These are phyloP conservation scores for Lolium multiflorum DNA, from an alignment of 176 grass and related monocot genomes.

Conservation along the genomic window DNA sequence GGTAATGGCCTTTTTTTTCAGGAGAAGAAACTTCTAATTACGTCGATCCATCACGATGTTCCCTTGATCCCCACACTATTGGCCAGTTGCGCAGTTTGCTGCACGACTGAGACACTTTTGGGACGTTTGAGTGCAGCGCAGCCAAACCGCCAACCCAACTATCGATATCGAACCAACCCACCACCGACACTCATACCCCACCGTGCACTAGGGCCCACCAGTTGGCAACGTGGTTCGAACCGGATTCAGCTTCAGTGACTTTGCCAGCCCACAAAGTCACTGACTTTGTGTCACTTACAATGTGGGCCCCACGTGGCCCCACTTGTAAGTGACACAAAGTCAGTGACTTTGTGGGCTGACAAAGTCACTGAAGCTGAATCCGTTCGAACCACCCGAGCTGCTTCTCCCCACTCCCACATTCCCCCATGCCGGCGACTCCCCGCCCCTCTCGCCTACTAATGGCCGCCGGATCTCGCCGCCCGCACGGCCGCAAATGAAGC, in stretches of 20 bases:
- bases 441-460: conserved; percentile 30
- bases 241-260: too few species aligned
- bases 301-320: too few species aligned
- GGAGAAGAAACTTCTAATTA: too few species aligned
- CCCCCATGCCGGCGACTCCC: conserved; percentile 28
- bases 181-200: conserved; percentile 28
- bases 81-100: not conserved
- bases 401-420: not conserved
- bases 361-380: too few species aligned
- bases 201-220: not conserved
- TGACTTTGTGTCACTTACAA: too few species aligned
- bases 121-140: not conserved
- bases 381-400: not conserved
- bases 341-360: too few species aligned
- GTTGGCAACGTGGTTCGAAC: not conserved
- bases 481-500: conserved; percentile 35
- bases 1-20: too few species aligned
- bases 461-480: conserved; percentile 28
- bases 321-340: too few species aligned
- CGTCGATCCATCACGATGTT: not conserved
- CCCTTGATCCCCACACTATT: not conserved
- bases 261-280: too few species aligned
- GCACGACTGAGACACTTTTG: conserved; percentile 7
- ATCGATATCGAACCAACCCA: not conserved
- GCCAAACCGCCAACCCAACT: conserved; percentile 5